phyloP scores from a whole-genome alignment of 2,329 filamentous ascomycete species.

The Colletotrichum karsti region DNA sequence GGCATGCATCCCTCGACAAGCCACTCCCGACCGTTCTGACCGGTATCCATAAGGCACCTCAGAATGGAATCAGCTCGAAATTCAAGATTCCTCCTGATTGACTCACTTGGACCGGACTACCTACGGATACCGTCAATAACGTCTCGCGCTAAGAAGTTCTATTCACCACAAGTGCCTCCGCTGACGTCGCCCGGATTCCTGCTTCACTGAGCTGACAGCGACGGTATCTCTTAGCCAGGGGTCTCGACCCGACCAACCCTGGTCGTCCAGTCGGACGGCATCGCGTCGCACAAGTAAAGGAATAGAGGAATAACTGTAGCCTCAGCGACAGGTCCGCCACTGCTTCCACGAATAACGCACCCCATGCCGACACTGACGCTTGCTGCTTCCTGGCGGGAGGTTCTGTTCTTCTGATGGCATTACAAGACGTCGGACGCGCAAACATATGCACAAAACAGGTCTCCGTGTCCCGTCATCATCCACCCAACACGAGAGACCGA shows the following conservation, averaged over 20 bases:
- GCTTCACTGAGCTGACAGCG: neutral
- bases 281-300: neutral
- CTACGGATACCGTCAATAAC: too few species aligned
- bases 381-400: neutral
- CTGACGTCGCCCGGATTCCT: constrained; percentile 26
- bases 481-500: neutral
- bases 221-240: constrained; percentile 9
- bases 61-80: neutral
- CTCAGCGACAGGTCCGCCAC: neutral
- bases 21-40: neutral
- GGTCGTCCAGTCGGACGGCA: neutral
- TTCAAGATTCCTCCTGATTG: constrained; percentile 3
- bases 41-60: neutral
- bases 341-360: neutral
- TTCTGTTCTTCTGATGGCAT: neutral
- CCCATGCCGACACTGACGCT: neutral
- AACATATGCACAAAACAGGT: constrained; percentile 4
- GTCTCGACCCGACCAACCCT: neutral
- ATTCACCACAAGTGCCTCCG: neutral
- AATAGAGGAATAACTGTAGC: too few species aligned
- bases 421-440: neutral
- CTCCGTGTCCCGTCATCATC: neutral
- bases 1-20: neutral
- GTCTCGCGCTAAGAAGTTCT: neutral
- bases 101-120: constrained; percentile 2